phyloP scores from a whole-genome alignment of 257 asterid species.

The Craterostigma plantagineum region DNA sequence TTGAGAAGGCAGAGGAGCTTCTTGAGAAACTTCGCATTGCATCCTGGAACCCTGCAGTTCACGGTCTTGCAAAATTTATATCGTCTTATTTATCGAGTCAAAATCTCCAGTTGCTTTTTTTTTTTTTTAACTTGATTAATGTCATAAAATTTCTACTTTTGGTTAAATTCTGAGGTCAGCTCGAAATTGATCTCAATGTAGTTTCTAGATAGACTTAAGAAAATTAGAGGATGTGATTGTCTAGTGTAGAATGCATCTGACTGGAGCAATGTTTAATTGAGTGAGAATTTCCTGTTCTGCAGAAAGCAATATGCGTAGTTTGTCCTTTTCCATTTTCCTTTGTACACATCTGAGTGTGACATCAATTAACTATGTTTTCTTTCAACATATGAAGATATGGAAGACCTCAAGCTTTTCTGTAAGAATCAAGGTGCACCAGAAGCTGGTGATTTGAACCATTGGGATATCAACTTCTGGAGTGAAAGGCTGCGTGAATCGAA shows the following conservation, averaged over 20 bases:
- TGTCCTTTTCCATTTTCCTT: too few relatives aligned
- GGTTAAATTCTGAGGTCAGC: too few relatives aligned
- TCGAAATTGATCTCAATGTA: too few relatives aligned
- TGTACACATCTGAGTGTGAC: too few relatives aligned
- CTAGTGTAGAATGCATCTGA: too few relatives aligned
- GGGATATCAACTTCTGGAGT: slow-evolving; percentile 89
- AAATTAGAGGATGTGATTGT: too few relatives aligned
- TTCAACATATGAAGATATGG: slow-evolving; percentile 45
- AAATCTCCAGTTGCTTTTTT: neutral
- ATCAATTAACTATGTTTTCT: slow-evolving; percentile 5
- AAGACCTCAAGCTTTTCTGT: slow-evolving; percentile 57
- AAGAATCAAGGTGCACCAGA: slow-evolving; percentile 76
- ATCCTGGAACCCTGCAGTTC: slow-evolving; percentile 88
- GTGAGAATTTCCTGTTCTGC: too few relatives aligned
- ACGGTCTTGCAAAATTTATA: slow-evolving; percentile 13
- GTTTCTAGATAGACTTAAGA: too few relatives aligned
- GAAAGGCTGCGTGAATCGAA: slow-evolving; percentile 92
- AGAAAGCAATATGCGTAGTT: too few relatives aligned
- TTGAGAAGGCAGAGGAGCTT: slow-evolving; percentile 73
- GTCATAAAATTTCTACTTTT: too few relatives aligned
- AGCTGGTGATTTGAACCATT: slow-evolving; percentile 62
- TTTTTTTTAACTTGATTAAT: slow-evolving; percentile 1
- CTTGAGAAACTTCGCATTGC: slow-evolving; percentile 78
- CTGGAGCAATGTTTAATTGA: too few relatives aligned
- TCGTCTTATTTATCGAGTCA: neutral